Evolutionary conservation across 257 asterid genomes (phyloP).

Genomic region (Nicotiana otophora): DNA sequence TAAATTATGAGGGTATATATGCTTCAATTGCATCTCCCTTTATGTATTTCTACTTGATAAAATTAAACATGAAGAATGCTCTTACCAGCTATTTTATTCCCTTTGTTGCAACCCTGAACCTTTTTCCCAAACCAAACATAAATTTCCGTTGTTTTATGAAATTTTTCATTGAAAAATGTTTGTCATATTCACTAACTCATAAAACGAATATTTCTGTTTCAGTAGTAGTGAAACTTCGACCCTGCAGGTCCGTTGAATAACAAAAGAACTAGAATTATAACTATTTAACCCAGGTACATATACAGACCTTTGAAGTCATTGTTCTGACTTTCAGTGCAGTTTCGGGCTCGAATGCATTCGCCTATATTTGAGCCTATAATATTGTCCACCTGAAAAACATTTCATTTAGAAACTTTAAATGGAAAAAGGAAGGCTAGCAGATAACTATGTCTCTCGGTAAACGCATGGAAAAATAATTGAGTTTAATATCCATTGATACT

Average conservation of each 20-base stretch:
- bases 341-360: not conserved
- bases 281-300: not conserved
- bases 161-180: not conserved
- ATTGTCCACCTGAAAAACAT: not conserved
- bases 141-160: not conserved
- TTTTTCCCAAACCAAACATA: too few relatives aligned
- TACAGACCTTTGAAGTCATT: not conserved
- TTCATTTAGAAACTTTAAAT: not conserved
- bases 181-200: not conserved
- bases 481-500: too few relatives aligned
- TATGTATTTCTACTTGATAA: too few relatives aligned
- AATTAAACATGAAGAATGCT: not conserved
- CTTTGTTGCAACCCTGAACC: too few relatives aligned
- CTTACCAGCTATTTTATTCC: not conserved
- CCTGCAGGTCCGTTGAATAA: not conserved
- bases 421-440: not conserved
- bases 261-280: not conserved
- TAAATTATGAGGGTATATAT: too few relatives aligned
- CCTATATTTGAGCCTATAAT: not conserved
- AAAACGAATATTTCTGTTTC: not conserved
- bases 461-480: not conserved
- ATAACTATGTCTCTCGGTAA: not conserved
- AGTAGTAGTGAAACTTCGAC: not conserved
- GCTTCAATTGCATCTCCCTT: too few relatives aligned
- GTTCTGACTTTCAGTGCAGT: slow-evolving; percentile 2